Base-by-base conservation (phyloP, 202 grass and related monocot genomes). In the Saccharum hybrid region DNA sequence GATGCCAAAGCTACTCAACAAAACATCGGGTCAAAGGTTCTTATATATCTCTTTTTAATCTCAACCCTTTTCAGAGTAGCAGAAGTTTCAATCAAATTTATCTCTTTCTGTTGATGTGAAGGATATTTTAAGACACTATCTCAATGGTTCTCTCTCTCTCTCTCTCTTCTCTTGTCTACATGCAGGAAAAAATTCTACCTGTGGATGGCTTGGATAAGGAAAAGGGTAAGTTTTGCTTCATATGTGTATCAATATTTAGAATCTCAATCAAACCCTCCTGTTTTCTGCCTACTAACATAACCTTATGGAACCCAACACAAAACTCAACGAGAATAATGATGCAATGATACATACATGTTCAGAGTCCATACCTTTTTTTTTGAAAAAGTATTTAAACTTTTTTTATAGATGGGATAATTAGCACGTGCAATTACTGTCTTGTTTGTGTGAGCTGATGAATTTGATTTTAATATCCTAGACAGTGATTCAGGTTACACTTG, bases 181-280 rank as follows among this genome's bases (percentile, higher is more conserved):
- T 86, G 88, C 91, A 96, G 96, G 91, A 96, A 71, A 89, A 78
- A 42, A 22, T 48, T 40, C 80, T n/a, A 75, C 75, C 83, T 83
- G 72, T 65, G 76, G 82, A 38, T 86, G 42, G 49, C 64, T 82
- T 90, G 79, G 70, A 94, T 79, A 88, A 88, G 62, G 89, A 94
- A 86, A 96, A 76, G 49, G 89, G 93, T 91, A 94, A 87, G 77
- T 75, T 88, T 81, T 41, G 22, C n/a, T 63, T 77, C 48, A 83
- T 83, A 74, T 9, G 12, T 9, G 10, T 78, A 78, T 78, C 33
- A 54, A 13, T 72, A 67, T 48, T 72, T 77, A 71, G 14, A 81
- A 79, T 43, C 36, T 72, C 39, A 72, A 49, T 9, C 22, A 81
- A 76, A 42, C 11, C 33, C 28, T 43, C 49, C 1, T 81, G 3